Evolutionary conservation across 2,329 filamentous ascomycete species (phyloP), one percentile per base, ranked within the genome.

Genomic region (Thelonectria blattea): DNA sequence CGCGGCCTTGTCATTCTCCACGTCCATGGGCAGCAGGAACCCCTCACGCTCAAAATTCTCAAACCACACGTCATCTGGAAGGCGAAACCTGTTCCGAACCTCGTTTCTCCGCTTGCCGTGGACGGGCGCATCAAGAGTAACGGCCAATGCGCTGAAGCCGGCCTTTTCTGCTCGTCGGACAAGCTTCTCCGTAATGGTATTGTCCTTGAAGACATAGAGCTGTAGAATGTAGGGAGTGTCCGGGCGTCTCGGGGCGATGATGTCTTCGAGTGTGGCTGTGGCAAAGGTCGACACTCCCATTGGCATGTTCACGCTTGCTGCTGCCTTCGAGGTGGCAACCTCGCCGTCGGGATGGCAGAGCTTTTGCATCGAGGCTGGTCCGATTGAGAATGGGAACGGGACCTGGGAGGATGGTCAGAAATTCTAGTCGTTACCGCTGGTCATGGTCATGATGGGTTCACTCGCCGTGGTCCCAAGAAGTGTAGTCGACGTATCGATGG

Each of bases 11-110:
- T 56, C 43, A 20, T 60, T 60, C 11, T 60, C 58, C 15, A 60
- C 58, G 18, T 60, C 58, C 58, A 60, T 60, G 1, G 58, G 58
- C 37, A 60, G 58, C 58, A 60, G 42, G 18, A 60, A 60, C 11
- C 58, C 58, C 2, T 60, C 58, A 2, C 58, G 52, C 15, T 60
- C 58, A 32, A 60, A 42, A 9, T 60, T 60, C 49, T 60, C 52
- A 20, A 60, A 60, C 58, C 58, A 60, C 32, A 60, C 58, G 22
- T 56, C 24, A 10, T 60, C 42, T 1, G 58, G 58, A 11, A 60
- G 47, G 15, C 52, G 58, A 43, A 60, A 60, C 10, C 32, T 52
- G 34, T 60, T 60, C 6, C 58, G 58, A 12, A 60, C 52, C 24
- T 60, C 58, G 37, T 60, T 60, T n/a, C 58, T 41, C 3, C 58